Evolutionary conservation across 768 basidiomycete genomes (phyloP).

Genomic region (Leccinum longicurvipes): DNA sequence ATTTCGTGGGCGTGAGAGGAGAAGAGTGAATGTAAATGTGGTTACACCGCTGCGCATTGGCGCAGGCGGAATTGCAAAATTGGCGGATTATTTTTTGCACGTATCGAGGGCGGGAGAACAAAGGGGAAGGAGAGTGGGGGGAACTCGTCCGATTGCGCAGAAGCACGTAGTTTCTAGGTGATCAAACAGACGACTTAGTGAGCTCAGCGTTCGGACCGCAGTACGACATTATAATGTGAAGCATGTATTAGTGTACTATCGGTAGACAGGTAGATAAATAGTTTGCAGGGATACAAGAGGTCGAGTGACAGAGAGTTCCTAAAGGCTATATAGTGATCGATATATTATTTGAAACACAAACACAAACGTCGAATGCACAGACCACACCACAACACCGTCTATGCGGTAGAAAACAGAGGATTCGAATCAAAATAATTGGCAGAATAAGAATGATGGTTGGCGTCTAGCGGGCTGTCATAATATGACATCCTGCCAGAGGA

Average conservation of each 20-base stretch:
- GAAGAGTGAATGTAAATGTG: background rate
- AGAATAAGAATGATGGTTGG: constrained; percentile 18
- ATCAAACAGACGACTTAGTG: background rate
- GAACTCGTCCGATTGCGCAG: background rate
- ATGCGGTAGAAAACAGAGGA: background rate
- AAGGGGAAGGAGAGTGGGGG: background rate
- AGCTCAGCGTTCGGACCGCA: constrained; percentile 13
- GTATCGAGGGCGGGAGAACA: background rate
- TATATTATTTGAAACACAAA: constrained; percentile 16
- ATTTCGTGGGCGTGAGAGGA: background rate
- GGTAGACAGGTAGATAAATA: constrained; percentile 21
- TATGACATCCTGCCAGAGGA: constrained; percentile 26
- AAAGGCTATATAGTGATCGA: constrained; percentile 16
- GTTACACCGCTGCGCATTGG: background rate
- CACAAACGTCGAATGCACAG: background rate
- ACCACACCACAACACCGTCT: background rate
- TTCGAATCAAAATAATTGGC: constrained; percentile 21
- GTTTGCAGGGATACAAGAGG: constrained; percentile 24
- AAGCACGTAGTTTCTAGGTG: constrained; percentile 3
- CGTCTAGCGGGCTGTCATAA: constrained; percentile 25
- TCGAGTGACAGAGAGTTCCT: constrained; percentile 12
- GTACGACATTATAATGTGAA: constrained; percentile 8
- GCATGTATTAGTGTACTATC: constrained; percentile 16
- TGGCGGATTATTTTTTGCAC: background rate
- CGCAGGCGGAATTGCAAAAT: background rate